phyloP scores from a whole-genome alignment of 2,329 filamentous ascomycete species.

The Pseudogymnoascus sp. region DNA sequence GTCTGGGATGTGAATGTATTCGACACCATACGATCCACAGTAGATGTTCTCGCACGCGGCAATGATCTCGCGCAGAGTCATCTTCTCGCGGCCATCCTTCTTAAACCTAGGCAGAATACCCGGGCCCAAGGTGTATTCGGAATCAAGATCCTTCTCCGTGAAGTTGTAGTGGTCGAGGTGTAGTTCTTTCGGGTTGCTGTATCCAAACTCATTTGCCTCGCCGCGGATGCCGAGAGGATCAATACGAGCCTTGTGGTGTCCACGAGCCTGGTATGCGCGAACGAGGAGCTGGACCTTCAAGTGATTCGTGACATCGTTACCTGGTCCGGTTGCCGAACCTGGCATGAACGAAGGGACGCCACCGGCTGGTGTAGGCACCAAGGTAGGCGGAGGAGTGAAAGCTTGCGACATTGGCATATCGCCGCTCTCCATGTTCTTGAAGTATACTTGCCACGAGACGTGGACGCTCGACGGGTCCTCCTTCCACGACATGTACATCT shows the following conservation, averaged over 20 bases:
- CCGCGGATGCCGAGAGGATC: constrained; percentile 92
- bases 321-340: constrained; percentile 58
- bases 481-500: constrained; percentile 99
- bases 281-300: constrained; percentile 96
- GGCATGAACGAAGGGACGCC: constrained; percentile 69
- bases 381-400: constrained; percentile 89
- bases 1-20: constrained; percentile 98
- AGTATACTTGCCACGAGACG: constrained; percentile 98
- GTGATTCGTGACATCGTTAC: constrained; percentile 86
- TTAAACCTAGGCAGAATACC: constrained; percentile 94
- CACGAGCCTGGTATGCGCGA: constrained; percentile 94
- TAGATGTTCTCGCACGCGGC: constrained; percentile 91
- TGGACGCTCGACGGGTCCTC: constrained; percentile 88
- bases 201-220: constrained; percentile 76
- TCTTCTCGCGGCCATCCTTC: constrained; percentile 81
- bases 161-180: constrained; percentile 93
- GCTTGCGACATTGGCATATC: constrained; percentile 97
- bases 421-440: constrained; percentile 97
- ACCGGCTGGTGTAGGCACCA: constrained; percentile 75
- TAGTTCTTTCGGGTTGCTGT: constrained; percentile 85
- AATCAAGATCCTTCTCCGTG: constrained; percentile 86
- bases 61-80: constrained; percentile 93
- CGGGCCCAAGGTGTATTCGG: constrained; percentile 85
- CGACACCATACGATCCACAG: constrained; percentile 93
- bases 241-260: constrained; percentile 97